Evolutionary conservation across 202 grass and related monocot species (phyloP), one percentile per base, ranked within the genome.

Genomic region (Elaeis oleifera): DNA sequence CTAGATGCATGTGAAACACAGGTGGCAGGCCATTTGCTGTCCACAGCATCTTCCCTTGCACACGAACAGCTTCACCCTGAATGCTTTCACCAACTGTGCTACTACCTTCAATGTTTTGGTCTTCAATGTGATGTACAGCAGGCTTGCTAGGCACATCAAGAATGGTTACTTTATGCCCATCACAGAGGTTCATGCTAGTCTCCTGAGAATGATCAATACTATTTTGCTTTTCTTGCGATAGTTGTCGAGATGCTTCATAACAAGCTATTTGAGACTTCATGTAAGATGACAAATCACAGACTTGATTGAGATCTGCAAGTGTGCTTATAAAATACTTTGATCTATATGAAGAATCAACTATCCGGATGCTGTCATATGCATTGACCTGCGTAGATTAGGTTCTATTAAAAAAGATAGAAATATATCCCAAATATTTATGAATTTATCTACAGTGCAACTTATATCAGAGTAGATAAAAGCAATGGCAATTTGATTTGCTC

Each of bases 271-370:
- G 76, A 79, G 69, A 83, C 16, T 74, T 65, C 50, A 60, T 25
- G 0, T 36, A 50, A 60, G 3, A 63, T 25, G 22, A 11, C 60
- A 56, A 80, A 70, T 73, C 74, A 65, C 57, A 49, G 71, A 26
- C 7, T 39, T 26, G 23, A 49, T 67, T 63, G 27, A 59, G 69
- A 65, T 70, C 67, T 70, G 53, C 73, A 65, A 60, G 68, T 48
- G 71, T 59, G 51, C 70, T 80, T 74, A 97, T 81, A 76, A 85
- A 77, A 91, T 86, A 97, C 77, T 97, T 97, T 5, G 79, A 81
- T 69, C 79, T 76, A 74, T 90, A 81, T 56, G 83, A 77, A 16
- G 88, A 86, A 73, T 89, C 79, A 83, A 97, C 54, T 3, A 97
- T 64, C 52, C 69, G 79, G 49, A 89, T 20, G 58, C 69, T 73